Evolutionary conservation across 1,139 yeast species (phyloP).

Genomic region (Hansenula lynferdii): DNA sequence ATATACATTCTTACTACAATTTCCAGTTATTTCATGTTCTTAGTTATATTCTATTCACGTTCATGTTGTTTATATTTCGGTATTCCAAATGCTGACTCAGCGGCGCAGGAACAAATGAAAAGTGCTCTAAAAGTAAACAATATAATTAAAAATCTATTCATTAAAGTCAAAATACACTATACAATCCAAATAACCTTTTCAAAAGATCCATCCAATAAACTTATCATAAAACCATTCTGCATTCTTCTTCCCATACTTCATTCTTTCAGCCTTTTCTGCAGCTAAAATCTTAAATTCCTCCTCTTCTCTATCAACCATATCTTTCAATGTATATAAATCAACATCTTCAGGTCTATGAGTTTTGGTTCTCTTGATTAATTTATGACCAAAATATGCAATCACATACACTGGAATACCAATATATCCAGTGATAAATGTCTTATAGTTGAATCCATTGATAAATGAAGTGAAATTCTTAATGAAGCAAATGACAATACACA

Average conservation of each 20-base stretch:
- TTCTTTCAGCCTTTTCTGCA: slow-evolving; percentile 36
- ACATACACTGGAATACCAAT: slow-evolving; percentile 69
- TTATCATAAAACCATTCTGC: slow-evolving; percentile 51
- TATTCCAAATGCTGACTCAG: no score
- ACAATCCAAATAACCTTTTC: background rate
- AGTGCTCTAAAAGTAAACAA: no score
- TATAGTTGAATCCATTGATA: slow-evolving; percentile 50
- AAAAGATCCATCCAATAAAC: slow-evolving; percentile 38
- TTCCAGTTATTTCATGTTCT: no score
- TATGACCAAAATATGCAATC: slow-evolving; percentile 53
- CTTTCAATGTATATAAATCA: slow-evolving; percentile 60
- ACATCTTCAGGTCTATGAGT: slow-evolving; percentile 50
- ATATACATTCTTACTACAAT: no score
- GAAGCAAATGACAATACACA: slow-evolving; percentile 55
- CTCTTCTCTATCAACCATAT: slow-evolving; percentile 65
- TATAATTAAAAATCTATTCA: no score
- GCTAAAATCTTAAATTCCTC: slow-evolving; percentile 42
- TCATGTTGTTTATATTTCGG: no score
- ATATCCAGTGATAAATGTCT: slow-evolving; percentile 70
- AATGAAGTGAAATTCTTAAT: slow-evolving; percentile 75
- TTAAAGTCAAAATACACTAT: background rate
- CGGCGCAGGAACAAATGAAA: background rate
- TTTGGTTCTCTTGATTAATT: slow-evolving; percentile 48
- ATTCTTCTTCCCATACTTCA: slow-evolving; percentile 34
- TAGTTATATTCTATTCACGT: no score